Conservation (phyloP, 768 basidiomycete species). For the Suillus variegatus region DNA sequence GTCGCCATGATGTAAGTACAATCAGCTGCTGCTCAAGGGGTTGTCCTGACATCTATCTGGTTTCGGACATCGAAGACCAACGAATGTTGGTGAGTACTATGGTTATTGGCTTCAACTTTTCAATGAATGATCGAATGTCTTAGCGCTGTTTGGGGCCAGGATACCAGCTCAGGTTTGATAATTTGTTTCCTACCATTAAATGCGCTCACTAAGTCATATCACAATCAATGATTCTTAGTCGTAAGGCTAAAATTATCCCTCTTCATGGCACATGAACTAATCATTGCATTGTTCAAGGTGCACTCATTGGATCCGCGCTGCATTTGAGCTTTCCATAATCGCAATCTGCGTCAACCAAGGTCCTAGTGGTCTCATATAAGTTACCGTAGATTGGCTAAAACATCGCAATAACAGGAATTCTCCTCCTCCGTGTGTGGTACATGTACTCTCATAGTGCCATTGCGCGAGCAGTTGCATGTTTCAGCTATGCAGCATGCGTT, state of each 20-base stretch:
- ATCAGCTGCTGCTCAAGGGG: neutral
- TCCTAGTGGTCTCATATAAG: neutral
- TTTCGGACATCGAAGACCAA: neutral
- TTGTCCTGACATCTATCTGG: neutral
- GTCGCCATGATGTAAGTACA: constrained; percentile 8
- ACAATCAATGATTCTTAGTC: neutral
- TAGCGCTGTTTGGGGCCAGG: constrained; percentile 7
- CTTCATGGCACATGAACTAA: neutral
- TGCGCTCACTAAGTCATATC: neutral
- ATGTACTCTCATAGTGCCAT: constrained; percentile 10
- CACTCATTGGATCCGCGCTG: constrained; percentile 2
- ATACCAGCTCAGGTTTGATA: constrained; percentile 5
- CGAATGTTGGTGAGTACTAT: constrained; percentile 3
- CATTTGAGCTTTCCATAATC: constrained; percentile 9
- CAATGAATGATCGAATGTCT: neutral
- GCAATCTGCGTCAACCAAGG: constrained; percentile 13
- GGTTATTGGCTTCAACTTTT: neutral
- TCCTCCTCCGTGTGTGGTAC: constrained; percentile 15
- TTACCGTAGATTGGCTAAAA: neutral
- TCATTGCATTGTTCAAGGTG: constrained; percentile 4
- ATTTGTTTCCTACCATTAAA: neutral
- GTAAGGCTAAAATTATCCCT: neutral
- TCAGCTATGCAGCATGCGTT: constrained; percentile 9
- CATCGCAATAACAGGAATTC: constrained; percentile 5
- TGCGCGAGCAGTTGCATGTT: constrained; percentile 1